These are phyloP conservation scores for Stagonosporopsis rhizophila DNA, from an alignment of 2,329 filamentous ascomycete species.

Conservation along the genomic window DNA sequence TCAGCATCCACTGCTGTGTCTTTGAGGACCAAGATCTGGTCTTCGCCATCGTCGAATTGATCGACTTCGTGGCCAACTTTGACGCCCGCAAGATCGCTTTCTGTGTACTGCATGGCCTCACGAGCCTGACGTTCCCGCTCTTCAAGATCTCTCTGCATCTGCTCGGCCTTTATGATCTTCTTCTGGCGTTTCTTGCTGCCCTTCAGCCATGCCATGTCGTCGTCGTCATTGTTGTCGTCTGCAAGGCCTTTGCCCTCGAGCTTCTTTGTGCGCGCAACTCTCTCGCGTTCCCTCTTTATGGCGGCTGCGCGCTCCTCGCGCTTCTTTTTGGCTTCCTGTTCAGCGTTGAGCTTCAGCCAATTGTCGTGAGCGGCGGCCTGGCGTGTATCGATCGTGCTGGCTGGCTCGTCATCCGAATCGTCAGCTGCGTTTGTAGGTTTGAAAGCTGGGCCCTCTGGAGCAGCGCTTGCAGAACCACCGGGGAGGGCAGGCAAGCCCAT, in stretches of 20 bases:
- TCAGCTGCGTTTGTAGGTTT: slow-evolving; percentile 58
- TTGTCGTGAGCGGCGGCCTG: slow-evolving; percentile 77
- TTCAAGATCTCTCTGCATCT: slow-evolving; percentile 76
- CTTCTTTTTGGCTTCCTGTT: slow-evolving; percentile 73
- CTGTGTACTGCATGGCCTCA: slow-evolving; percentile 73
- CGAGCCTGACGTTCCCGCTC: slow-evolving; percentile 72
- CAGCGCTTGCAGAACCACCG: slow-evolving; percentile 70
- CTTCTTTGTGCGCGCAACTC: slow-evolving; percentile 75
- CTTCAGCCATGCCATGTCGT: slow-evolving; percentile 86
- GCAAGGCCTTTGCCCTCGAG: slow-evolving; percentile 85
- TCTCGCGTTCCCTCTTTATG: slow-evolving; percentile 86
- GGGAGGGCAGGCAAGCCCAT: slow-evolving; percentile 91
- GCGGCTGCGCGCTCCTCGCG: slow-evolving; percentile 82
- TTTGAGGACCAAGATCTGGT: slow-evolving; percentile 93
- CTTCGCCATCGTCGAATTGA: slow-evolving; percentile 79
- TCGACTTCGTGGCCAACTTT: slow-evolving; percentile 88
- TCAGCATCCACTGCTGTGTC: slow-evolving; percentile 84
- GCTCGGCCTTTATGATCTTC: slow-evolving; percentile 78
- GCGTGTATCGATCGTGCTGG: slow-evolving; percentile 84
- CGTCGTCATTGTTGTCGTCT: slow-evolving; percentile 72
- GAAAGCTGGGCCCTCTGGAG: slow-evolving; percentile 63
- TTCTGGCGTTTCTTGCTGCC: slow-evolving; percentile 93
- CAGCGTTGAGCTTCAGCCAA: slow-evolving; percentile 73
- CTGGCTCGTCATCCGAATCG: slow-evolving; percentile 70
- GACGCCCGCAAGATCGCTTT: slow-evolving; percentile 85